A percentile compares a stretch with the other conserved stretches of the same genome.
Conservation (phyloP, 192 early-diverging fungal genomes). For the Paraglomus brasilianum region DNA sequence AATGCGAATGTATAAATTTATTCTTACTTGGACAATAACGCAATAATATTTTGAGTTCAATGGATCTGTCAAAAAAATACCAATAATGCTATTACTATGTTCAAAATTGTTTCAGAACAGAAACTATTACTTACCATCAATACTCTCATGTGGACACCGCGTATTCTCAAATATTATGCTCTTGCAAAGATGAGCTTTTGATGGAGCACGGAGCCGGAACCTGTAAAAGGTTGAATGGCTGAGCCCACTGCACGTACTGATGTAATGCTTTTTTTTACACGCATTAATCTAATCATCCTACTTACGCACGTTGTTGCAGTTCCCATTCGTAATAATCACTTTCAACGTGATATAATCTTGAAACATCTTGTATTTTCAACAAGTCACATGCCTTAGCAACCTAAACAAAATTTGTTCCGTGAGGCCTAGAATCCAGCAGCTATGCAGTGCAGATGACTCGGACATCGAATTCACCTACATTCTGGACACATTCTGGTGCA, state of each 20-base stretch:
- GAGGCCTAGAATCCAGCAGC: not conserved
- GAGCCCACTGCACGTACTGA: not conserved
- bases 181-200: constrained; percentile 83
- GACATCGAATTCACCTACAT: not conserved
- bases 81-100: not conserved
- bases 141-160: constrained; percentile 54
- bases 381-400: constrained; percentile 19
- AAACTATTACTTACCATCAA: constrained; percentile 35
- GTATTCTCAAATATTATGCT: constrained; percentile 90
- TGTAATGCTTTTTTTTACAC: not conserved
- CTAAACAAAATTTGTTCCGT: not conserved
- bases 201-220: constrained; percentile 64
- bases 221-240: constrained; percentile 22
- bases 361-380: constrained; percentile 6
- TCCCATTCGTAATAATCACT: constrained; percentile 80
- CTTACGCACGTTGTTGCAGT: constrained; percentile 66
- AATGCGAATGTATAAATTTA: not conserved
- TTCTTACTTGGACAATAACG: constrained; percentile 63
- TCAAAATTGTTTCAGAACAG: not conserved
- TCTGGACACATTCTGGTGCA: constrained; percentile 10
- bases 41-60: constrained; percentile 62
- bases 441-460: not conserved
- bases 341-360: constrained; percentile 68
- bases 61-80: constrained; percentile 36
- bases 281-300: constrained; percentile 30